These are phyloP conservation scores for Enteropsectra breve DNA, from an alignment of 371 early-diverging fungal species.

Conservation along the genomic window DNA sequence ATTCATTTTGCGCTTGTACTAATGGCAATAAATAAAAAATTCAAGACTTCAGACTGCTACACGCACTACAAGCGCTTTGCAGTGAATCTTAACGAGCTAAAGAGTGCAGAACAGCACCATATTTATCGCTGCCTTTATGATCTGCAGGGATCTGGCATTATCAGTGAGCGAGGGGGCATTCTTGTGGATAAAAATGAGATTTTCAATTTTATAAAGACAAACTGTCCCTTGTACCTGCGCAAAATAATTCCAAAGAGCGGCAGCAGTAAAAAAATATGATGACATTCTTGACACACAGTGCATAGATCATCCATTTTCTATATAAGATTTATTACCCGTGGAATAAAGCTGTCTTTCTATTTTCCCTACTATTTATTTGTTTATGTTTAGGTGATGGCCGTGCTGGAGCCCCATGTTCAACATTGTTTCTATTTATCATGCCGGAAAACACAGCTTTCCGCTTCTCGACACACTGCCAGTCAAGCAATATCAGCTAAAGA, in stretches of 20 bases:
- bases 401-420: not conserved
- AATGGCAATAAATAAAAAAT: slow-evolving; percentile 14
- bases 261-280: not conserved
- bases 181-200: slow-evolving; percentile 34
- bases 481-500: not conserved
- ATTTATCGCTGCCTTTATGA: slow-evolving; percentile 27
- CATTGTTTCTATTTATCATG: not conserved
- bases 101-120: not conserved
- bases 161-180: slow-evolving; percentile 26
- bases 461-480: not conserved
- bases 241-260: not conserved
- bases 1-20: slow-evolving; percentile 36
- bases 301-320: no score
- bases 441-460: not conserved
- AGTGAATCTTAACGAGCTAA: slow-evolving; percentile 27
- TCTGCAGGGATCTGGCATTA: slow-evolving; percentile 34
- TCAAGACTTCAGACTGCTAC: slow-evolving; percentile 11
- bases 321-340: no score
- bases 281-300: not conserved
- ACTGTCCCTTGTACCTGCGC: slow-evolving; percentile 25
- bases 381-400: no score
- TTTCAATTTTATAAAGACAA: slow-evolving; percentile 9
- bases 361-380: no score
- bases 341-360: no score
- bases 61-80: slow-evolving; percentile 33